Percentiles rank a stretch among this genome's conserved stretches.
Evolutionary conservation across 164 flowering plant genomes (phyloP).

Genomic region (Dillenia suffruticosa): DNA sequence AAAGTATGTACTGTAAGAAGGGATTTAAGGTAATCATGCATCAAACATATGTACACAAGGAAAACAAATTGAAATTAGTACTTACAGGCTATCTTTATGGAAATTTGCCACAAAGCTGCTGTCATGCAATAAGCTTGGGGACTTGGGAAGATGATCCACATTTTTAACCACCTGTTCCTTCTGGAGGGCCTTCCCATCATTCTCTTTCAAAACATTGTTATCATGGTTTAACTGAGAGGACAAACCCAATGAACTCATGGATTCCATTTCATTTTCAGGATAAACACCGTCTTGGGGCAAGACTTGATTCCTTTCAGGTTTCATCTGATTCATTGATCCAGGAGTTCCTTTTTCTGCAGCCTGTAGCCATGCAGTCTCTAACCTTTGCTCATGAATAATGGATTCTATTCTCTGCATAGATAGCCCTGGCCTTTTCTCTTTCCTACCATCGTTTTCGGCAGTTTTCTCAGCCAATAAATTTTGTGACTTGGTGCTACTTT

Average conservation of each 20-base stretch:
- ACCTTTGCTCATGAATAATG: conserved; percentile 73
- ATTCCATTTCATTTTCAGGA: conserved; percentile 28
- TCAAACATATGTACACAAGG: no score
- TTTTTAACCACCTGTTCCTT: conserved; percentile 44
- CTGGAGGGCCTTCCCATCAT: conserved; percentile 26
- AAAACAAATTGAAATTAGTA: conserved; percentile 7
- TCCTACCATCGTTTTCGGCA: conserved; percentile 15
- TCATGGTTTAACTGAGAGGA: conserved; percentile 53
- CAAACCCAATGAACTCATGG: conserved; percentile 24
- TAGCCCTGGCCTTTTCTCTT: conserved; percentile 36
- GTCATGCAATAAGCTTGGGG: conserved; percentile 86
- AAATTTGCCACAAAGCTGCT: conserved; percentile 30
- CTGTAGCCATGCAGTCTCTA: conserved; percentile 95
- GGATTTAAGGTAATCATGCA: no score
- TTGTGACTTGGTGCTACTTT: conserved; percentile 19
- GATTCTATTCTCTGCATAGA: conserved; percentile 74
- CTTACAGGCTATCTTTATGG: conserved; percentile 74
- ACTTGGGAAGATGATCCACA: conserved; percentile 43
- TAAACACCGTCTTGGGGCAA: conserved; percentile 69
- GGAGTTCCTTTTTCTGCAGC: conserved; percentile 77
- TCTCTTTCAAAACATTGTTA: conserved; percentile 36
- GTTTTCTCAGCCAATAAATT: conserved; percentile 22
- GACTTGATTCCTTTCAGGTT: conserved; percentile 88
- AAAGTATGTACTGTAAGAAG: no score
- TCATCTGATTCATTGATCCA: conserved; percentile 47